phyloP scores from a whole-genome alignment of 1,284 basidiomycete genomes.

The Ceratobasidium sp. region DNA sequence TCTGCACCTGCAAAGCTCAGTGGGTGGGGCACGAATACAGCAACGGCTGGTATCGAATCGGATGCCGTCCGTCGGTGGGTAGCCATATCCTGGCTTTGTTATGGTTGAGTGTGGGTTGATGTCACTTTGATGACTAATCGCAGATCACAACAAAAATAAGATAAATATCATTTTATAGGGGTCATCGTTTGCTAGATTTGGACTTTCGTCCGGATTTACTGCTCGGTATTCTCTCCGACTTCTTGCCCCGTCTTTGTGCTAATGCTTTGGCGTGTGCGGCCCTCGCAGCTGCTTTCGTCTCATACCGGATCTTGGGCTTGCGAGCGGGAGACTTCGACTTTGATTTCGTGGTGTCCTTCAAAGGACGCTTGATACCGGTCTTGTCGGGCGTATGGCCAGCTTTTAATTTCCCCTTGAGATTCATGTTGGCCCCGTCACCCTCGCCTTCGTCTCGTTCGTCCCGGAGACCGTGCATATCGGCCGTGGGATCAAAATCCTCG shows the following conservation, averaged over 20 bases:
- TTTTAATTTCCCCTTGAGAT: slow-evolving; percentile 53
- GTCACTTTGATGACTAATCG: slow-evolving; percentile 44
- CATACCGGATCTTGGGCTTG: slow-evolving; percentile 68
- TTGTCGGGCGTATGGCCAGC: slow-evolving; percentile 60
- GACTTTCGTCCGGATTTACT: not conserved
- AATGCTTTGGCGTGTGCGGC: slow-evolving; percentile 52
- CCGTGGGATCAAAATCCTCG: slow-evolving; percentile 74
- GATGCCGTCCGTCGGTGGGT: slow-evolving; percentile 38
- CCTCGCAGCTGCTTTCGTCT: slow-evolving; percentile 72
- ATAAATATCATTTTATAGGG: slow-evolving; percentile 19
- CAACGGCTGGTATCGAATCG: slow-evolving; percentile 3
- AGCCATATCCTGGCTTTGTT: slow-evolving; percentile 4
- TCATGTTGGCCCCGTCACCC: not conserved
- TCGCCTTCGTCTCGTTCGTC: not conserved
- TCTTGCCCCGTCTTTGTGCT: slow-evolving; percentile 8
- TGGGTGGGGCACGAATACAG: slow-evolving; percentile 18
- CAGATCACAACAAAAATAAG: slow-evolving; percentile 43
- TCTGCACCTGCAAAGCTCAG: slow-evolving; percentile 21
- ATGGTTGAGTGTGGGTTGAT: slow-evolving; percentile 25
- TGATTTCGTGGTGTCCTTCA: slow-evolving; percentile 6
- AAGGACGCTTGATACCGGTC: not conserved
- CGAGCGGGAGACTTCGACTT: slow-evolving; percentile 17
- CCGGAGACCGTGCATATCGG: slow-evolving; percentile 35
- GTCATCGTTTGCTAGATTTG: slow-evolving; percentile 25
- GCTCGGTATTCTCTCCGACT: not conserved